phyloP scores from a whole-genome alignment of 192 early-diverging fungal genomes.

The Kickxella alabastrina region DNA sequence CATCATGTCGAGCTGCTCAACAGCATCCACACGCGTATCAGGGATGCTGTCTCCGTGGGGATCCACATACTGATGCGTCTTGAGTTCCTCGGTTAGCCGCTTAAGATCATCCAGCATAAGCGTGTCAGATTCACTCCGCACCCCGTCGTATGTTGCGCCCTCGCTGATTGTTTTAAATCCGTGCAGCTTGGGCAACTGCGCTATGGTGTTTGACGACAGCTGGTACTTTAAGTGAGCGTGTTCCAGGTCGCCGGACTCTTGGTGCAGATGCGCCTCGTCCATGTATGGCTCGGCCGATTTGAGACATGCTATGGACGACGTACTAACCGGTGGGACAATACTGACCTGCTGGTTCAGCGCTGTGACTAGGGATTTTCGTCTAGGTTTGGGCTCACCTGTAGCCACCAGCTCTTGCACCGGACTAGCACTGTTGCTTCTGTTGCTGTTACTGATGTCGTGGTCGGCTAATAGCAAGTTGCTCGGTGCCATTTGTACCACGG shows the following conservation, averaged over 20 bases:
- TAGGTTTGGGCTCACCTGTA: too few relatives aligned
- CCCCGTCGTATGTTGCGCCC: conserved; percentile 44
- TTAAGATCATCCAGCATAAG: conserved; percentile 24
- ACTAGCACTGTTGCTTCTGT: too few relatives aligned
- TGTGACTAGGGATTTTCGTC: conserved; percentile 18
- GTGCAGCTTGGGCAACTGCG: conserved; percentile 42
- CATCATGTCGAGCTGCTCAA: conserved; percentile 46
- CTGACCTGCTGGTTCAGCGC: conserved; percentile 23
- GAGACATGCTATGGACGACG: conserved; percentile 22
- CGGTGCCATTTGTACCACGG: background rate
- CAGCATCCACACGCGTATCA: conserved; percentile 8
- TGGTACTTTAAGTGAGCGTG: conserved; percentile 40
- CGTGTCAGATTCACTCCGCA: conserved; percentile 38
- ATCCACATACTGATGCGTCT: conserved; percentile 31
- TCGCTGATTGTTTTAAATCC: conserved; percentile 42
- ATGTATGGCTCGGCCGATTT: conserved; percentile 23
- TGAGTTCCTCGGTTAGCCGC: conserved; percentile 10
- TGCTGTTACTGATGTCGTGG: too few relatives aligned
- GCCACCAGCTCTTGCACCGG: background rate
- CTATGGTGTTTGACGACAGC: conserved; percentile 51
- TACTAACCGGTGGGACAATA: conserved; percentile 19
- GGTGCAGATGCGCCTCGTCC: conserved; percentile 19
- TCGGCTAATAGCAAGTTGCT: background rate
- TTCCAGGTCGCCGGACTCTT: conserved; percentile 18
- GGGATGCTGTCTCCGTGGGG: background rate